Base-by-base conservation (phyloP, 805 yeast genomes). In the Brettanomyces sp. region DNA sequence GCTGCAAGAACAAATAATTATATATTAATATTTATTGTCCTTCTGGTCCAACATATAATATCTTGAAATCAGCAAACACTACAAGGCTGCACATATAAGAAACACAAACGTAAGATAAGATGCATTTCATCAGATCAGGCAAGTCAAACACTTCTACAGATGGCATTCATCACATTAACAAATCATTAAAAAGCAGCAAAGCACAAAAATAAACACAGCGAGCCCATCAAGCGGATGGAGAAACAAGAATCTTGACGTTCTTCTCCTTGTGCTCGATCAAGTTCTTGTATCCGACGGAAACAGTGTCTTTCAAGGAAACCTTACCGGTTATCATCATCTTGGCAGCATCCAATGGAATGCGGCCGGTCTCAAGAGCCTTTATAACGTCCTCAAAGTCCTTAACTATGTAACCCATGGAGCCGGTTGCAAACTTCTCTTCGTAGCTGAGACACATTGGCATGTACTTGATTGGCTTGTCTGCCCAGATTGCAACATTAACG, bases 401-500 rank as follows among this genome's bases (percentile, higher is more conserved):
- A 21, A 71, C 68, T 3, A 74, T 72, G 56, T 80, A 79, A 48
- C 84, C 78, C 68, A 79, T 77, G 1, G 84, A 77, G 2, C 85
- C 86, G 39, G 78, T 70, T 36, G 76, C 63, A 41, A 59, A 60
- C 55, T 76, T 80, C 57, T 81, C 86, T 45, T 70, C 69, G 52
- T 70, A 63, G 4, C 82, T 73, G 14, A 77, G 59, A 49, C 69
- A 71, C 80, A 77, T 79, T 46, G 82, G 82, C 50, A 67, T 67
- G 55, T 70, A 74, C 14, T 64, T 65, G 24, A 73, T 62, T 6
- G 78, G 71, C 35, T 69, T 64, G 41, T 70, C 68, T 18, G 80
- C 78, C 83, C 84, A 80, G 40, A 81, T 75, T 5, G 86, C 86
- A 46, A 80, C 73, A 58, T 80, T 80, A 28, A 77, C 76, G n/a